Percentiles rank a stretch among this genome's conserved stretches.
Evolutionary conservation across 2,329 filamentous ascomycete genomes (phyloP).

Genomic region (Arthrinium phaeospermum): DNA sequence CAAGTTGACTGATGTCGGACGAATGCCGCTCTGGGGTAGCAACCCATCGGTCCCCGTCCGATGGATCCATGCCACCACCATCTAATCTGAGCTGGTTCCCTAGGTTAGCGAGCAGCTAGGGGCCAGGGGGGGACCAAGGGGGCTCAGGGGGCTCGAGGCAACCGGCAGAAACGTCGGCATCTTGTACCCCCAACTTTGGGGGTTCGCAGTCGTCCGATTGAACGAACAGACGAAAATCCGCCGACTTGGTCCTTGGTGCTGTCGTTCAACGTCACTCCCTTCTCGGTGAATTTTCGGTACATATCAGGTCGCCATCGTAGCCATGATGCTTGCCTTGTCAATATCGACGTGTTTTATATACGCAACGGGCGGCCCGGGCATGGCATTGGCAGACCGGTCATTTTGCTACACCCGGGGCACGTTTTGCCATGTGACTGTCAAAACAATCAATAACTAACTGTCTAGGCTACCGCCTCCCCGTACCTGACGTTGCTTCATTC

Average conservation of each 20-base stretch:
- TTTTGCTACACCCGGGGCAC: background rate
- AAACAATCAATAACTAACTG: background rate
- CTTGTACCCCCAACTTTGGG: background rate
- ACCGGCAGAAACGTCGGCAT: conserved; percentile 2
- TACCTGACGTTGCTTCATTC: background rate
- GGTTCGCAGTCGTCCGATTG: background rate
- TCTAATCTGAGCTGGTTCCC: background rate
- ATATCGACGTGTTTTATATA: background rate
- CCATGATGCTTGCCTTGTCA: background rate
- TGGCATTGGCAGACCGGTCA: background rate
- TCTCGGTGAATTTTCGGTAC: background rate
- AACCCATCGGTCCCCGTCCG: background rate
- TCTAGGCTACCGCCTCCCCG: background rate
- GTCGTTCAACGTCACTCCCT: background rate
- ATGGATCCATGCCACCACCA: background rate
- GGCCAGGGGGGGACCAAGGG: background rate
- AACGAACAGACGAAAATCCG: background rate
- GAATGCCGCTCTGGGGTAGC: conserved; percentile 14
- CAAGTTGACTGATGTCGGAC: background rate
- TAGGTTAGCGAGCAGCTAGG: background rate
- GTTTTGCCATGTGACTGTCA: background rate
- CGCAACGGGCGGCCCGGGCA: background rate
- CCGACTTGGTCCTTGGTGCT: background rate
- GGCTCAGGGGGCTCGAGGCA: background rate
- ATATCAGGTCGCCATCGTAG: background rate